Percentiles rank a stretch among this genome's conserved stretches.
Conservation (phyloP, 1,284 basidiomycete species). For the Ganoderma lucidum region DNA sequence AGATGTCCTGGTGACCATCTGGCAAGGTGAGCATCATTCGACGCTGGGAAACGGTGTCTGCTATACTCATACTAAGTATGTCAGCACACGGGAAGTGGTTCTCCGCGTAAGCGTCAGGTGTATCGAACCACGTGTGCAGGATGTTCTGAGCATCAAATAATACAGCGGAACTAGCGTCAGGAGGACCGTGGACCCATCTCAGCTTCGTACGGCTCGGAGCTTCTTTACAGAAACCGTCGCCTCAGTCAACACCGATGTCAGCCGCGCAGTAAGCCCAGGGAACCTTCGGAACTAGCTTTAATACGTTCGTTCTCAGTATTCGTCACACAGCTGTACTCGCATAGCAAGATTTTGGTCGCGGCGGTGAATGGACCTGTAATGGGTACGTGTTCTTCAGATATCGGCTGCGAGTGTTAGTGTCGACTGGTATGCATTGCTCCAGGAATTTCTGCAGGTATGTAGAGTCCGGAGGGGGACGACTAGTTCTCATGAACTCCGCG, state of each 20-base stretch:
- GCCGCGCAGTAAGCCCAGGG: constrained; percentile 63
- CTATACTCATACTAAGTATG: background rate
- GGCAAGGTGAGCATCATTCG: constrained; percentile 59
- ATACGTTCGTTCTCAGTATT: background rate
- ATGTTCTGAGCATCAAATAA: background rate
- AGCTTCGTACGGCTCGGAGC: constrained; percentile 50
- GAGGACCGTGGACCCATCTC: background rate
- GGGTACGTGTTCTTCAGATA: constrained; percentile 48
- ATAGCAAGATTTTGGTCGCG: constrained; percentile 69
- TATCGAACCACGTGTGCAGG: too few relatives aligned
- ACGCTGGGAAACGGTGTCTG: background rate
- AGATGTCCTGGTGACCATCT: constrained; percentile 70
- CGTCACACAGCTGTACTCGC: constrained; percentile 60
- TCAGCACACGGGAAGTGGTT: constrained; percentile 75
- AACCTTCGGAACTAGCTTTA: background rate
- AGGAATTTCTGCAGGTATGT: constrained; percentile 74
- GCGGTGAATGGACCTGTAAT: constrained; percentile 78
- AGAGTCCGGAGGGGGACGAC: background rate
- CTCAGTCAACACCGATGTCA: constrained; percentile 63
- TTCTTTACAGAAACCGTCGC: constrained; percentile 53
- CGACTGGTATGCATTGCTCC: constrained; percentile 16
- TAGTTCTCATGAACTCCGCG: background rate
- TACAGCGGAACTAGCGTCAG: constrained; percentile 35
- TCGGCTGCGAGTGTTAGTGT: background rate
- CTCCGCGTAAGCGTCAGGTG: constrained; percentile 61